Evolutionary conservation across 495 filamentous ascomycete species (phyloP), one percentile per base, ranked within the genome.

Genomic region (Aspergillus olivimuriae): DNA sequence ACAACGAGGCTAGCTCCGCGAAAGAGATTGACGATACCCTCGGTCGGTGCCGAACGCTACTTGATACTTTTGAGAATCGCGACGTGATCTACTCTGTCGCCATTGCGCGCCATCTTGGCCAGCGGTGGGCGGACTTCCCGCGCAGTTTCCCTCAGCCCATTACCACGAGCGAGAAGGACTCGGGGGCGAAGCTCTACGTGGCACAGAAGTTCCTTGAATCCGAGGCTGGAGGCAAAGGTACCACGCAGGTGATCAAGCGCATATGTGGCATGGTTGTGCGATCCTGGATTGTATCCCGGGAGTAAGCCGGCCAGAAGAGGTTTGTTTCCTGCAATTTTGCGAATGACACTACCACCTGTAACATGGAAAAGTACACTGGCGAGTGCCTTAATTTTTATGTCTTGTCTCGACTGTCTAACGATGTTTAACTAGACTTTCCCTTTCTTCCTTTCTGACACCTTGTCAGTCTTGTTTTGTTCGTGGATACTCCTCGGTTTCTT

Each of bases 41-140:
- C 7, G 56, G 50, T 3, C 69, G 68, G 5, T 74, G 83, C 56
- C 81, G 88, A 33, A 71, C 73, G 30, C 65, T 90, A 4, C 73
- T 95, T 7, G 82, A 89, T 46, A 82, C 78, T 42, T 75, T 79
- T 15, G 89, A 95, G 66, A 91, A 90, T 54, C 81, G 89, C n/a
- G 89, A 95, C 51, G 86, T 94, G 6, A 75, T 94, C 23, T 95
- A 95, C 60, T 91, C 86, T 10, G 82, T 95, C 46, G 85, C 85
- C 18, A 79, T 94, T 39, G 79, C 83, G 8, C 80, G 89, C 15
- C 80, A 87, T 49, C 72, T 86, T 28, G 83, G 86, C 20, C 74
- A 77, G 28, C 77, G 81, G 14, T 77, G 83, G 60, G 74, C 71
- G 30, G 87, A 71, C 42, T 84, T 73, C 55, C 79, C 75, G 51